These are phyloP conservation scores for Aspergillus sp. DNA, from an alignment of 2,329 filamentous ascomycete species.

Conservation along the genomic window DNA sequence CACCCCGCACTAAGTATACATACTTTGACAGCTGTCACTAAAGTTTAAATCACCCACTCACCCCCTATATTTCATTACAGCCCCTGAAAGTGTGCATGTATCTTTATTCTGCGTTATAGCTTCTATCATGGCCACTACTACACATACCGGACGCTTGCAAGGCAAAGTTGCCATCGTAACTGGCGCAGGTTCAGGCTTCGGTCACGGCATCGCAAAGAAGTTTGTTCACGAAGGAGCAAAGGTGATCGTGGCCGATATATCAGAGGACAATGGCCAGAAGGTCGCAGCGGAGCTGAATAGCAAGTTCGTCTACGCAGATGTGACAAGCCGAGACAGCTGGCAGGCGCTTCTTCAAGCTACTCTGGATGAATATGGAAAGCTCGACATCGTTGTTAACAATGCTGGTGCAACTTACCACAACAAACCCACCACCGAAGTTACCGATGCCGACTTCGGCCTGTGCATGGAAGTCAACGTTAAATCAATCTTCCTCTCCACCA, in stretches of 20 bases:
- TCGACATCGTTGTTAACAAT: conserved; percentile 49
- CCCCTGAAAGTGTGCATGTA: not conserved
- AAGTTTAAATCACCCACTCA: no score
- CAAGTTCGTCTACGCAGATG: conserved; percentile 26
- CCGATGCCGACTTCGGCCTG: conserved; percentile 40
- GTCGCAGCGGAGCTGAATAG: conserved; percentile 22
- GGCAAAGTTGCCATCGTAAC: conserved; percentile 45
- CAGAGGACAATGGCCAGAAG: conserved; percentile 26
- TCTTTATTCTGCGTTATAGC: not conserved
- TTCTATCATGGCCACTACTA: not conserved
- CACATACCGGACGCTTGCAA: conserved; percentile 26
- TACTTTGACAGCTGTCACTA: no score
- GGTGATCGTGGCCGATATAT: conserved; percentile 38
- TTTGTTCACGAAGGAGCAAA: conserved; percentile 39
- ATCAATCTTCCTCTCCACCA: conserved; percentile 36
- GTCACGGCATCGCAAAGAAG: conserved; percentile 34
- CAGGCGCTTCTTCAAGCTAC: conserved; percentile 23
- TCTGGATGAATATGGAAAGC: conserved; percentile 24
- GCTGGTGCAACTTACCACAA: conserved; percentile 40
- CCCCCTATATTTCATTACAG: not conserved
- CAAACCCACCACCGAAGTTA: conserved; percentile 39
- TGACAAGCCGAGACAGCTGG: conserved; percentile 29
- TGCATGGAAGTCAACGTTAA: conserved; percentile 44
- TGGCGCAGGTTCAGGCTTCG: conserved; percentile 41
- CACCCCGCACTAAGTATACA: not conserved